Evolutionary conservation across 2,329 filamentous ascomycete genomes (phyloP).

Genomic region (Trichoderma oligosporum): DNA sequence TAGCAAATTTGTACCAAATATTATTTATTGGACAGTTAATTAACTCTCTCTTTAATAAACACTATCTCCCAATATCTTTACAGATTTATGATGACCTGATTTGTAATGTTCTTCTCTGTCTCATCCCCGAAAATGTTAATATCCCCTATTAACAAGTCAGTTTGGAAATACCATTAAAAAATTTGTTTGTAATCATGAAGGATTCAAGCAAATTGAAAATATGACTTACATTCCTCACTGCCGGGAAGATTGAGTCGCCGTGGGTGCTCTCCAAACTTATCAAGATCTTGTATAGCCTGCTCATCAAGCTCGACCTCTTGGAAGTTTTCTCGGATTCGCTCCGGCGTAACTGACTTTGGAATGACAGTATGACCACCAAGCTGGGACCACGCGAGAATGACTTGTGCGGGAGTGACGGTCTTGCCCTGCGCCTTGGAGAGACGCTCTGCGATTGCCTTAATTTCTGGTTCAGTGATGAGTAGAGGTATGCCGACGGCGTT

Average conservation of each 20-base stretch:
- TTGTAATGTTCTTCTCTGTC: neutral
- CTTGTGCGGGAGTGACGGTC: slow-evolving; percentile 41
- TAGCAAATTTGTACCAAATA: too few relatives aligned
- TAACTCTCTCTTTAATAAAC: neutral
- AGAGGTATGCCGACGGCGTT: slow-evolving; percentile 44
- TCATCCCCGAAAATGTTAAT: slow-evolving; percentile 4
- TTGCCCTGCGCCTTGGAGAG: slow-evolving; percentile 33
- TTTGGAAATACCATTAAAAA: too few relatives aligned
- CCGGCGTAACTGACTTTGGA: slow-evolving; percentile 67
- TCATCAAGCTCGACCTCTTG: slow-evolving; percentile 59
- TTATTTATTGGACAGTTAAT: neutral
- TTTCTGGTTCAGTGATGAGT: slow-evolving; percentile 53
- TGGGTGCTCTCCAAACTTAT: slow-evolving; percentile 55
- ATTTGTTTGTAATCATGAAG: too few relatives aligned
- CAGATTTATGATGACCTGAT: neutral
- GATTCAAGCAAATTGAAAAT: neutral
- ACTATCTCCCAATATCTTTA: neutral
- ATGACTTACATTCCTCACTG: neutral
- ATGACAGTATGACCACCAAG: slow-evolving; percentile 64
- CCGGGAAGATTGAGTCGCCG: slow-evolving; percentile 43
- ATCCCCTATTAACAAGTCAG: neutral
- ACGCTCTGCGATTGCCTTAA: slow-evolving; percentile 54
- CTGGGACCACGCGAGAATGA: slow-evolving; percentile 56
- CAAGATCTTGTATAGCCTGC: slow-evolving; percentile 56
- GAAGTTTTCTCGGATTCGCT: slow-evolving; percentile 67